These are phyloP conservation scores for Ceriops tagal DNA, from an alignment of 345 rosid species.

Conservation along the genomic window DNA sequence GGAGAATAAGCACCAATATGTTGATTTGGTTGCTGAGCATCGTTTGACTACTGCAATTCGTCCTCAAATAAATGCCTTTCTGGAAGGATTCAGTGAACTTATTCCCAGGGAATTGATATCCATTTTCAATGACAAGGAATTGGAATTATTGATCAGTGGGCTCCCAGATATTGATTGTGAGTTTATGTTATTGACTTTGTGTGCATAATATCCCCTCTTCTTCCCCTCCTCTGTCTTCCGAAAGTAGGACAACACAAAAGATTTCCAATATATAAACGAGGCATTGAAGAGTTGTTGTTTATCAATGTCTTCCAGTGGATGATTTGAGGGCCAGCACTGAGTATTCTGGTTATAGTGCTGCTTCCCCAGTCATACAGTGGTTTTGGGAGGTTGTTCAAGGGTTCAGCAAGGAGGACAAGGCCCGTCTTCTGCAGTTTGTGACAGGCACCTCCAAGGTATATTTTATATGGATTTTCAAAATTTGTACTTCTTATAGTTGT, in stretches of 20 bases:
- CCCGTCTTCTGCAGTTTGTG: conserved; percentile 92
- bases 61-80: conserved; percentile 89
- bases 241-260: no score
- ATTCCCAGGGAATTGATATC: conserved; percentile 74
- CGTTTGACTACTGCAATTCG: conserved; percentile 95
- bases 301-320: conserved; percentile 54
- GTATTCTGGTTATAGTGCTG: conserved; percentile 91
- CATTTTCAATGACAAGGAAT: conserved; percentile 87
- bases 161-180: conserved; percentile 94
- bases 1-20: conserved; percentile 91
- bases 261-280: no score
- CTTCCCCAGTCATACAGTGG: conserved; percentile 90
- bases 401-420: conserved; percentile 95
- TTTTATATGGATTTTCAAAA: neutral
- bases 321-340: conserved; percentile 89
- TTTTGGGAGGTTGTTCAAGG: conserved; percentile 98
- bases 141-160: conserved; percentile 89
- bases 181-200: conserved; percentile 19
- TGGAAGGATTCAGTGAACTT: conserved; percentile 84
- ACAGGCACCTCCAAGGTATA: conserved; percentile 95
- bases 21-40: conserved; percentile 86
- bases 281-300: neutral
- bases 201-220: no score
- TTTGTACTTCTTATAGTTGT: neutral
- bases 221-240: no score